Conservation (phyloP, 2,329 filamentous ascomycete genomes). For the Alternaria metachromatica region DNA sequence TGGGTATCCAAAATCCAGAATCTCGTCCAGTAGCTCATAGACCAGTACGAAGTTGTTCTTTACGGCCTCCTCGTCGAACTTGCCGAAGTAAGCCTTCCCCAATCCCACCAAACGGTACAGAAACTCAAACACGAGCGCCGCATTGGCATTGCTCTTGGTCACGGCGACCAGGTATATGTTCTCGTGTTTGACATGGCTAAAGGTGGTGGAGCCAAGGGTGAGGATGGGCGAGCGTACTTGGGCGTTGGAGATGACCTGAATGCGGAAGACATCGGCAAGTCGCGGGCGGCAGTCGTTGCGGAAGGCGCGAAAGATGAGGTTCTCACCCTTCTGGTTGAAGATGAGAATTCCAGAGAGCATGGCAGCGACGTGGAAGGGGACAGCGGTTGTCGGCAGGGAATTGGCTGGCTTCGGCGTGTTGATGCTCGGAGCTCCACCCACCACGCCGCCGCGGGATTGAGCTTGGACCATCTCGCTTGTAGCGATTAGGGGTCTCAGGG, state of each 20-base stretch:
- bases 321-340: constrained; percentile 99
- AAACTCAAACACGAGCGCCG: constrained; percentile 96
- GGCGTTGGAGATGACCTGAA: constrained; percentile 98
- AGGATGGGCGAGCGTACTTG: constrained; percentile 97
- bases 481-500: background rate
- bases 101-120: constrained; percentile 89
- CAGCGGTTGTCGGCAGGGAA: constrained; percentile 8
- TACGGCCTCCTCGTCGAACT: constrained; percentile 98
- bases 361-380: constrained; percentile 8
- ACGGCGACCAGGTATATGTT: constrained; percentile 98
- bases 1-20: constrained; percentile 98
- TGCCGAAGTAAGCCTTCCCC: constrained; percentile 95
- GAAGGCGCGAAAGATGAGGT: constrained; percentile 98
- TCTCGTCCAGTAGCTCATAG: constrained; percentile 97
- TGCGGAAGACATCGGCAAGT: constrained; percentile 98
- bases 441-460: constrained; percentile 19
- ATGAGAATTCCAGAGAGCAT: constrained; percentile 98
- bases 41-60: constrained; percentile 99
- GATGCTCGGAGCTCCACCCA: constrained; percentile 14
- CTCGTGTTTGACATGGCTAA: constrained; percentile 99
- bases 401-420: constrained; percentile 11
- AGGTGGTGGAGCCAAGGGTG: constrained; percentile 95
- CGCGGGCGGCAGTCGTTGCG: constrained; percentile 97
- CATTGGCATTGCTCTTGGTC: constrained; percentile 99
- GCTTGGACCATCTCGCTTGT: constrained; percentile 10